Percentiles rank a stretch among this genome's conserved stretches.
These are phyloP conservation scores for Epichloe hybrida DNA, from an alignment of 2,329 filamentous ascomycete genomes.

Conservation along the genomic window DNA sequence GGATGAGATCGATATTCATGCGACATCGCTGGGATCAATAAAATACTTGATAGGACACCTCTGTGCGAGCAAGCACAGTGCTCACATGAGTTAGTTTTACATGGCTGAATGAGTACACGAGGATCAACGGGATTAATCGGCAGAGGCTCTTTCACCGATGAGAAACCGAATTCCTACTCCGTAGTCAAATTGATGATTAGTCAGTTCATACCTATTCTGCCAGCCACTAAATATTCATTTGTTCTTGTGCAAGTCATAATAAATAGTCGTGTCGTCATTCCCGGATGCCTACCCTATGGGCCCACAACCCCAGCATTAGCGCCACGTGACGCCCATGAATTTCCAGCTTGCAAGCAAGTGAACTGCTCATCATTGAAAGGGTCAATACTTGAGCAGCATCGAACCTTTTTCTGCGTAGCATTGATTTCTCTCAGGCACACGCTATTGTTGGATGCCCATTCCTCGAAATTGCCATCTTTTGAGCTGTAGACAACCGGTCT, in stretches of 20 bases:
- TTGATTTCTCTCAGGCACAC: conserved; percentile 8
- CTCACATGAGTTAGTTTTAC: no score
- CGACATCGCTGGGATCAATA: not conserved
- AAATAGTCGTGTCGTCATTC: not conserved
- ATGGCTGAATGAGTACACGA: not conserved
- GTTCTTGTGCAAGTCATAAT: not conserved
- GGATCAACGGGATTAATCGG: not conserved
- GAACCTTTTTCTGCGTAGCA: not conserved
- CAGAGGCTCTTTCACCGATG: not conserved
- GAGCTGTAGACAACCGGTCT: conserved; percentile 10
- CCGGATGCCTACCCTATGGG: conserved; percentile 1
- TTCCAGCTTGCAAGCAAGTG: conserved; percentile 14
- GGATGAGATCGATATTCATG: conserved; percentile 30
- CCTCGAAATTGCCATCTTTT: not conserved
- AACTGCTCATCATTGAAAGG: conserved; percentile 14
- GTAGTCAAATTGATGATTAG: not conserved
- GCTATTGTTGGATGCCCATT: conserved; percentile 10
- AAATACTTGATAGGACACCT: not conserved
- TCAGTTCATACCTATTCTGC: no score
- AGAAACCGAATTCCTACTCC: not conserved
- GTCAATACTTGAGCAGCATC: conserved; percentile 5
- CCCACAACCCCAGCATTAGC: conserved; percentile 1
- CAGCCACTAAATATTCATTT: not conserved
- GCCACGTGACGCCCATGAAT: conserved; percentile 19
- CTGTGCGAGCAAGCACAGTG: not conserved